Evolutionary conservation across 164 flowering plant genomes (phyloP).

Genomic region (Magnolia changhungtana): DNA sequence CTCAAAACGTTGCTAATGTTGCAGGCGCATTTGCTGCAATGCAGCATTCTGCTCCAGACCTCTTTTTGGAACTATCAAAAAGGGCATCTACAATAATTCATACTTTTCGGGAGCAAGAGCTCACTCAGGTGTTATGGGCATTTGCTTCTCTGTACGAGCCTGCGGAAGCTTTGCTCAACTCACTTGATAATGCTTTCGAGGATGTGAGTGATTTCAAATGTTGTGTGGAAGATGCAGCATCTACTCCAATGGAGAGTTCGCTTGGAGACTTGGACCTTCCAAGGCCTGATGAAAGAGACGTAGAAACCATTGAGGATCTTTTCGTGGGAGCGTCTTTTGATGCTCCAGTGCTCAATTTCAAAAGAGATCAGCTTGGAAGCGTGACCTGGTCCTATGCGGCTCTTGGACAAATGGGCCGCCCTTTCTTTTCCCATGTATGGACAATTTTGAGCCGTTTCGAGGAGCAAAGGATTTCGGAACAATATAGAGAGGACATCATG

Average conservation of each 20-base stretch:
- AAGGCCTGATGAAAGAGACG: constrained; percentile 13
- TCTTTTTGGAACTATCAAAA: constrained; percentile 60
- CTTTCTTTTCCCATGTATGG: constrained; percentile 76
- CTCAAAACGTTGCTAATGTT: constrained; percentile 94
- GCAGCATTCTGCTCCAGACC: constrained; percentile 84
- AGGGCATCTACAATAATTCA: constrained; percentile 66
- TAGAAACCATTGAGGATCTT: constrained; percentile 18
- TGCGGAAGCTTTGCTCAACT: constrained; percentile 61
- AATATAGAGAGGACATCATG: constrained; percentile 79
- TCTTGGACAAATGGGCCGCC: constrained; percentile 66
- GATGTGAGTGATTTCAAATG: constrained; percentile 38
- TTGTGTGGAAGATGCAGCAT: constrained; percentile 18
- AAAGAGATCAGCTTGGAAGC: constrained; percentile 81
- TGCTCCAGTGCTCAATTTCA: constrained; percentile 46
- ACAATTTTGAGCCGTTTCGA: constrained; percentile 53
- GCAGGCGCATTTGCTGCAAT: constrained; percentile 98
- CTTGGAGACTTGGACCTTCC: constrained; percentile 1
- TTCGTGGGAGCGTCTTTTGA: constrained; percentile 16
- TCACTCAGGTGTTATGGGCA: constrained; percentile 93
- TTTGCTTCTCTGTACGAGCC: constrained; percentile 84
- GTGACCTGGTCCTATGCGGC: constrained; percentile 98
- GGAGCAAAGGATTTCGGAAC: constrained; percentile 73
- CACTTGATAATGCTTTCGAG: constrained; percentile 57
- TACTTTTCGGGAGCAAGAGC: constrained; percentile 76
- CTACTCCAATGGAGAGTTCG: constrained; percentile 3